phyloP scores from a whole-genome alignment of 495 filamentous ascomycete genomes.

The Aspergillus bertholletiae region DNA sequence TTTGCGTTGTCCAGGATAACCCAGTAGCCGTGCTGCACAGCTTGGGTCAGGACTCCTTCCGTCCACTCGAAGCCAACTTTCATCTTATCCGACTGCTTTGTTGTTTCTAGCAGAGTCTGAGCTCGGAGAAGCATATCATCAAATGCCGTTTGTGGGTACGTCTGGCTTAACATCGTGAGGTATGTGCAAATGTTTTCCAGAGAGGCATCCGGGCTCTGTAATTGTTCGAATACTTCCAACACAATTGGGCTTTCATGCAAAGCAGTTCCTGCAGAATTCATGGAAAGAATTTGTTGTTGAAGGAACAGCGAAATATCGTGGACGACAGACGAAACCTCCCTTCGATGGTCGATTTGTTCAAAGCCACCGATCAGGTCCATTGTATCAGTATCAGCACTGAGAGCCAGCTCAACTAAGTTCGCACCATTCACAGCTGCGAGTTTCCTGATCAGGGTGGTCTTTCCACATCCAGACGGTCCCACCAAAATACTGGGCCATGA shows the following conservation, averaged over 20 bases:
- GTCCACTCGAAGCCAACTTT: conserved; percentile 91
- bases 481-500: conserved; percentile 86
- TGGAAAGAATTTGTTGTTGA: conserved; percentile 47
- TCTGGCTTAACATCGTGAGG: conserved; percentile 28
- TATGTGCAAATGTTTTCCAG: conserved; percentile 32
- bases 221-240: conserved; percentile 33
- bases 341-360: conserved; percentile 82
- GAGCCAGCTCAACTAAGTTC: conserved; percentile 68
- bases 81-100: conserved; percentile 48
- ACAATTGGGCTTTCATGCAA: conserved; percentile 33
- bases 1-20: conserved; percentile 96
- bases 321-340: conserved; percentile 56
- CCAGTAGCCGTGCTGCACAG: conserved; percentile 84
- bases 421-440: conserved; percentile 75
- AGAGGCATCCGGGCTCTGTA: conserved; percentile 29
- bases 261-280: conserved; percentile 37
- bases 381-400: conserved; percentile 91
- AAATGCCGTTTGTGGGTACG: conserved; percentile 29
- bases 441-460: conserved; percentile 72
- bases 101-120: conserved; percentile 36
- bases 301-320: conserved; percentile 53
- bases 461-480: conserved; percentile 81
- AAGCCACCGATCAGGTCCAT: conserved; percentile 97
- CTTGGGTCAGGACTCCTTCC: conserved; percentile 85
- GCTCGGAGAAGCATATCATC: conserved; percentile 29